These are phyloP conservation scores for Fusarium floridanum DNA, from an alignment of 2,329 filamentous ascomycete species.

Conservation along the genomic window DNA sequence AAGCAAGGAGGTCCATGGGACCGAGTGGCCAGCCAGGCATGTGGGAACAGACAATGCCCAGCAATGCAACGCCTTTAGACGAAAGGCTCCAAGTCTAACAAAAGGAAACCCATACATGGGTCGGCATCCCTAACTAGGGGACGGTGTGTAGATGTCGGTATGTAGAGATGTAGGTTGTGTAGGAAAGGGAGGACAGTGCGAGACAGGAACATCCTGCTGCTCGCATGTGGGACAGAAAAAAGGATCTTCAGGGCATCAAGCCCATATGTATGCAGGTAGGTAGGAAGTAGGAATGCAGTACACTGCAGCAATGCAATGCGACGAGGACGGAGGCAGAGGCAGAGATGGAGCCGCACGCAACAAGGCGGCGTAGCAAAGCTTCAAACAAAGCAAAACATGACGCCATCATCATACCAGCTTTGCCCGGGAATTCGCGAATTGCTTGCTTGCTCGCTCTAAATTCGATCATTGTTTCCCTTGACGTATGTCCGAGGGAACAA, in stretches of 20 bases:
- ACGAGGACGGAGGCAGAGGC: background rate
- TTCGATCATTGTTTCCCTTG: slow-evolving; percentile 50
- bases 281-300: background rate
- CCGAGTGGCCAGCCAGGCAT: slow-evolving; percentile 10
- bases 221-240: slow-evolving; percentile 13
- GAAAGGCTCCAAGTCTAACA: slow-evolving; percentile 27
- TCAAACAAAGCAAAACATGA: slow-evolving; percentile 19
- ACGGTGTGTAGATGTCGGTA: background rate
- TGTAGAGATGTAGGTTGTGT: background rate
- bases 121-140: background rate
- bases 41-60: background rate
- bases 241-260: slow-evolving; percentile 7
- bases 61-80: slow-evolving; percentile 12
- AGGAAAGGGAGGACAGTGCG: slow-evolving; percentile 8
- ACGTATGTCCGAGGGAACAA: slow-evolving; percentile 57
- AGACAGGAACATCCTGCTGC: slow-evolving; percentile 4
- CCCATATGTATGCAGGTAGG: slow-evolving; percentile 7
- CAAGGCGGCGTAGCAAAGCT: slow-evolving; percentile 10
- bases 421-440: background rate
- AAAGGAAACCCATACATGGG: slow-evolving; percentile 28
- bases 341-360: slow-evolving; percentile 19
- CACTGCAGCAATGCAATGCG: background rate
- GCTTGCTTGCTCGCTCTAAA: slow-evolving; percentile 39
- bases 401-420: slow-evolving; percentile 8
- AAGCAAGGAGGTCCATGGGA: background rate